phyloP scores from a whole-genome alignment of 2,329 filamentous ascomycete species.

The Sporothrix variecibatus region DNA sequence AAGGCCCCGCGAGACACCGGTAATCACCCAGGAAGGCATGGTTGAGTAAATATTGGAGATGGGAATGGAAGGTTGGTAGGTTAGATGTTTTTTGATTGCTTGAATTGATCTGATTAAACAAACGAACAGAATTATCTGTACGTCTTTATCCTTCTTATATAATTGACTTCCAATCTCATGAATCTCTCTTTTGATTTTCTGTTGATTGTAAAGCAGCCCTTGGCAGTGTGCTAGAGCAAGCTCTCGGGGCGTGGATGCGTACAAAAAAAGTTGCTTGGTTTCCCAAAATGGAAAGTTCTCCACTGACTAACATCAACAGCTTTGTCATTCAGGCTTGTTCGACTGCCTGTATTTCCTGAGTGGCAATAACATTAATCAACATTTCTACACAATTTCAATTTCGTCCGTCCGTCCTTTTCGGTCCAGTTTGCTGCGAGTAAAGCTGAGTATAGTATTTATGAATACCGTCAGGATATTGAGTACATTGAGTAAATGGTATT shows the following conservation, averaged over 20 bases:
- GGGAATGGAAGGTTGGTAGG: background rate
- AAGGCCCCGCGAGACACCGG: constrained; percentile 32
- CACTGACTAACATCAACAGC: too few species aligned
- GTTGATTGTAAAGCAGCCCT: background rate
- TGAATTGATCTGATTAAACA: background rate
- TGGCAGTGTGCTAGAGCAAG: too few species aligned
- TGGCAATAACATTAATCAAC: background rate
- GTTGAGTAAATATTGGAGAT: background rate
- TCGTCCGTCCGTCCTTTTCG: too few species aligned
- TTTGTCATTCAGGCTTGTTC: too few species aligned
- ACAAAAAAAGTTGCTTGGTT: background rate
- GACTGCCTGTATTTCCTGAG: background rate
- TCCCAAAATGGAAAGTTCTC: background rate
- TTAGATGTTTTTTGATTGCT: background rate
- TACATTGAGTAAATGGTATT: too few species aligned
- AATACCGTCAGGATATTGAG: too few species aligned
- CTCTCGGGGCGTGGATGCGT: too few species aligned
- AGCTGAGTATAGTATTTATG: too few species aligned
- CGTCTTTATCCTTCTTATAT: background rate
- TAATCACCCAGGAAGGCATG: constrained; percentile 34
- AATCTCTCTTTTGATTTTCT: background rate
- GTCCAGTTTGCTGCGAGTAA: too few species aligned
- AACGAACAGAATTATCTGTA: too few species aligned
- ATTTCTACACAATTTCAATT: too few species aligned
- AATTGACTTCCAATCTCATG: background rate